Evolutionary conservation across 2,329 filamentous ascomycete genomes (phyloP).

Genomic region (Fusarium metavorans): DNA sequence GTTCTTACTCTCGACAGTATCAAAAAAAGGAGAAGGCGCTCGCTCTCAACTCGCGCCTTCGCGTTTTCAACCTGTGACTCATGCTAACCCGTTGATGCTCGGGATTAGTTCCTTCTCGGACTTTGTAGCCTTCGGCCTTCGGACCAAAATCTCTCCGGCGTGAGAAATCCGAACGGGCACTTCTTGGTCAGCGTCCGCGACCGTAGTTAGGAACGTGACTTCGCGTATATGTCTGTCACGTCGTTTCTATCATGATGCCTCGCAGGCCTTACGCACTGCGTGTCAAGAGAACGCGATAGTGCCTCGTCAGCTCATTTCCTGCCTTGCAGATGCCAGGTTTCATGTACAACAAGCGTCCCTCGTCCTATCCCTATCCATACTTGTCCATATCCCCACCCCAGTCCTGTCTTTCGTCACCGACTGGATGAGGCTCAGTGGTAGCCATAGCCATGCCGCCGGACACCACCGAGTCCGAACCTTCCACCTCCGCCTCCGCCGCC

Average conservation of each 20-base stretch:
- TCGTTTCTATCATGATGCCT: slow-evolving; percentile 15
- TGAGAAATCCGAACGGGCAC: slow-evolving; percentile 26
- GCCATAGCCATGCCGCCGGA: slow-evolving; percentile 37
- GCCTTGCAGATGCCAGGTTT: neutral
- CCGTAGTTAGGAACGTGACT: slow-evolving; percentile 27
- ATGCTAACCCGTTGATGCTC: slow-evolving; percentile 13
- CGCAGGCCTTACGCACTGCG: slow-evolving; percentile 21
- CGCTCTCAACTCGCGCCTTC: slow-evolving; percentile 17
- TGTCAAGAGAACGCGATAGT: slow-evolving; percentile 6
- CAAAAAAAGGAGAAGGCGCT: neutral
- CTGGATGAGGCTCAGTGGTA: slow-evolving; percentile 30
- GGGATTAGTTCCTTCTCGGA: slow-evolving; percentile 22
- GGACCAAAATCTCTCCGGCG: slow-evolving; percentile 34
- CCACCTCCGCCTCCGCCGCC: slow-evolving; percentile 17
- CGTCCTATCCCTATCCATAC: neutral
- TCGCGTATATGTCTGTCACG: slow-evolving; percentile 22
- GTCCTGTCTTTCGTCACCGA: neutral
- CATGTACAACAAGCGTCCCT: neutral
- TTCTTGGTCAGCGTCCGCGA: slow-evolving; percentile 18
- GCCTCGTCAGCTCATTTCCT: slow-evolving; percentile 3
- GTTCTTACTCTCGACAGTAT: neutral
- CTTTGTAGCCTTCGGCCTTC: slow-evolving; percentile 42
- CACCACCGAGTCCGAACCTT: slow-evolving; percentile 38
- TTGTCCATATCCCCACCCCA: neutral
- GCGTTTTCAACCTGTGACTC: slow-evolving; percentile 31